These are phyloP conservation scores for Rhodotorula sp. DNA, from an alignment of 1,284 basidiomycete genomes.

Conservation along the genomic window DNA sequence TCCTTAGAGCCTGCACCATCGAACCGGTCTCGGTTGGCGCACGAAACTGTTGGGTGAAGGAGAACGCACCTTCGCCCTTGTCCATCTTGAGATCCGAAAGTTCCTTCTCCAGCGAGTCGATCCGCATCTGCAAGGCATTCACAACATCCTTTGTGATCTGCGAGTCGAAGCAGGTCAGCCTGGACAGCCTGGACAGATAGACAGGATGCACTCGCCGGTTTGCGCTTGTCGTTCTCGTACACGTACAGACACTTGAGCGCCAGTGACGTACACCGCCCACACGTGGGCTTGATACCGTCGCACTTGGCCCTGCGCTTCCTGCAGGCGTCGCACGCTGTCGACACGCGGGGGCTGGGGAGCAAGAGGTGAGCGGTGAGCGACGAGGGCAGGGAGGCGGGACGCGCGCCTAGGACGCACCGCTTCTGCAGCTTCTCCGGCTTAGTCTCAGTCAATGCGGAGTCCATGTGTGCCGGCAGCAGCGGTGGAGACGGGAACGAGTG, in stretches of 20 bases:
- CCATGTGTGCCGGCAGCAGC: neutral
- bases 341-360: neutral
- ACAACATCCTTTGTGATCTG: slow-evolving; percentile 14
- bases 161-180: neutral
- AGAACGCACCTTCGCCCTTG: neutral
- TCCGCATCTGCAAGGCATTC: neutral
- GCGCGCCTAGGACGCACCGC: neutral
- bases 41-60: no score
- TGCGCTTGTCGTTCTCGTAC: slow-evolving; percentile 4
- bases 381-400: neutral
- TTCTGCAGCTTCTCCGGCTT: neutral
- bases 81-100: neutral
- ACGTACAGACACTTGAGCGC: slow-evolving; percentile 2
- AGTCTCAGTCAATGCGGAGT: neutral
- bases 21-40: no score
- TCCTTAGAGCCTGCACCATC: neutral
- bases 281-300: slow-evolving; percentile 5
- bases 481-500: neutral
- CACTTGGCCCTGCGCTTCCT: slow-evolving; percentile 11
- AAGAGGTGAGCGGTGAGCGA: neutral
- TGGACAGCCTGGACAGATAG: neutral
- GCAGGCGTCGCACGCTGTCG: slow-evolving; percentile 4
- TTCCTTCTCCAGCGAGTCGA: slow-evolving; percentile 4
- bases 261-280: neutral
- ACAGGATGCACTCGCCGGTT: neutral